These are phyloP conservation scores for Colletotrichum trifolii DNA, from an alignment of 2,329 filamentous ascomycete genomes.

Conservation along the genomic window DNA sequence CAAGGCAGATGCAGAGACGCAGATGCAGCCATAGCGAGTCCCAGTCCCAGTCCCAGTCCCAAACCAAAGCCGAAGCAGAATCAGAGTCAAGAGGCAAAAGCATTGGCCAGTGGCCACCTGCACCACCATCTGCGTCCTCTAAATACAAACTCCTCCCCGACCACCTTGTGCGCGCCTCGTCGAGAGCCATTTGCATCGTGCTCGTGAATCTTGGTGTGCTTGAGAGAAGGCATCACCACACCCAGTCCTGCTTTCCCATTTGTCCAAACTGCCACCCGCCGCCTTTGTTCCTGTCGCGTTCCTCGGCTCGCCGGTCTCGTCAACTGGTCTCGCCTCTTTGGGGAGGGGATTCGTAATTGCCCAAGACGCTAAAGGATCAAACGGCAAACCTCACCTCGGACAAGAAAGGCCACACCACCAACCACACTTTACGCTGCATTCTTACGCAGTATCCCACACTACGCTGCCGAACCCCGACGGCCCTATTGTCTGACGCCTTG, in stretches of 20 bases:
- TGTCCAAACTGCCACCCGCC: conserved; percentile 7
- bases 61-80: too few species aligned
- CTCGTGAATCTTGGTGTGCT: not conserved
- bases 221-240: conserved; percentile 5
- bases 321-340: conserved; percentile 25
- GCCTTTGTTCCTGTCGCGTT: conserved; percentile 30
- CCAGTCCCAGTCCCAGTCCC: too few species aligned
- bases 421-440: too few species aligned
- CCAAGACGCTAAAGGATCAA: conserved; percentile 39
- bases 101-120: conserved; percentile 33
- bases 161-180: not conserved
- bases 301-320: conserved; percentile 32
- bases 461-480: conserved; percentile 2
- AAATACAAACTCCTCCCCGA: conserved; percentile 20
- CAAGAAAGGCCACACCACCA: not conserved
- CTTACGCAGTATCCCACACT: too few species aligned
- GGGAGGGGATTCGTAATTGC: conserved; percentile 37
- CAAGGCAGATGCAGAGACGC: not conserved
- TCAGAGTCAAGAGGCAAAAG: not conserved
- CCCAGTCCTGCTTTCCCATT: conserved; percentile 20
- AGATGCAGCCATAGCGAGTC: conserved; percentile 26
- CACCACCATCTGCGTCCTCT: conserved; percentile 20
- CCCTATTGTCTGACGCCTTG: conserved; percentile 19
- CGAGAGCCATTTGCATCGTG: not conserved
- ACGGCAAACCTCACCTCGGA: conserved; percentile 32